Evolutionary conservation across 345 rosid species (phyloP), one percentile per base, ranked within the genome.

Genomic region (Acer campestre): DNA sequence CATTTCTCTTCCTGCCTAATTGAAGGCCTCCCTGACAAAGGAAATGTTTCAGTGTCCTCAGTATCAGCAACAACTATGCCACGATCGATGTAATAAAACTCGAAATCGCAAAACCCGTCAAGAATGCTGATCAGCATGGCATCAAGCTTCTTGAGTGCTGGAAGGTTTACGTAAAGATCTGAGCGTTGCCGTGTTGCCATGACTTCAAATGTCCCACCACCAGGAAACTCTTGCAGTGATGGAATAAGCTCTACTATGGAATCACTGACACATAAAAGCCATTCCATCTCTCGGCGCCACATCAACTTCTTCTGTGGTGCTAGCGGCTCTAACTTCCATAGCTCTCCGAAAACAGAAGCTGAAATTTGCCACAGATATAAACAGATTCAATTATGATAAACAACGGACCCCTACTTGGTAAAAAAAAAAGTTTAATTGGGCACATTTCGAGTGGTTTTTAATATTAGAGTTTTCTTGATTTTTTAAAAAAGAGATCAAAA

Each of bases 71-170:
- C 74, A 20, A 86, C 67, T 58, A 86, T 77, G 64, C 91, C 89
- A 23, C 84, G 85, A 68, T 87, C 90, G 10, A 84, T 85, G 42
- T 89, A 89, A 86, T 79, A 83, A 55, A 87, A 89, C 79, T 88
- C 87, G 0, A 84, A 83, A 35, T 85, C 82, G 9, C 17, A 51
- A 72, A 89, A 89, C 42, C 86, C 82, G 61, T 89, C 89, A 58
- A 89, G 86, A 67, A 83, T 86, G 23, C 77, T 83, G 75, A 88
- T 81, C 51, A 89, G 79, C 89, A 89, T 83, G 1, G 91, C 82
- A 35, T 89, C 88, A 27, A 89, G 89, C 71, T 89, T 87, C 86
- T 80, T 87, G 76, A 89, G 80, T 4, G 89, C 93, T 7, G 93
- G 93, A 51, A 89, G 84, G 83, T 87, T 89, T 38, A 89, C 78